Base-by-base conservation (phyloP, 192 early-diverging fungal genomes). In the Linnemannia schmuckeri region DNA sequence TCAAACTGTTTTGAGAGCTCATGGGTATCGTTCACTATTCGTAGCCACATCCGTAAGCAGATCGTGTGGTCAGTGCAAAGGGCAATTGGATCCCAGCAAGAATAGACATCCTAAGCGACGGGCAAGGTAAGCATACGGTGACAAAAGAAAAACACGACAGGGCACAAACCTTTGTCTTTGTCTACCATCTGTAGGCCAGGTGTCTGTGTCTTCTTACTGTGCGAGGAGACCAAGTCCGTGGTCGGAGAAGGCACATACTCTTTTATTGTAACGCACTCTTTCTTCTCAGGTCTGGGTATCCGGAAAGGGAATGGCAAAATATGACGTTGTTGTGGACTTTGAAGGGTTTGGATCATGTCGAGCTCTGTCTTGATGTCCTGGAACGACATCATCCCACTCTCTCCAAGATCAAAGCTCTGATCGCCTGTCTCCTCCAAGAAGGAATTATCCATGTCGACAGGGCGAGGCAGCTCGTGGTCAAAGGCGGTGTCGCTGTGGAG, bases 301-400 rank as follows among this genome's bases (percentile, higher is more conserved):
- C 85, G 76, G 54, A 87, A 87, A 55, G 79, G 76, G 42, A 87
- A 87, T 33, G 79, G 79, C 35, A 87, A 37, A n/a, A 87, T 69
- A 66, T 81, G 75, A 42, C 70, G 74, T 41, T 80, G 79, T 30
- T 68, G 72, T 33, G 8, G 47, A 38, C 44, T 66, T 33, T 54
- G 73, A 44, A 72, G 41, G 37, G 76, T 41, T 6, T 73, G 73
- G 55, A 87, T 74, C 75, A 77, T 68, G 41, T 86, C 83, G 47
- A 87, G 85, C 40, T 87, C 85, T 30, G 68, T 61, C n/a, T 75
- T 87, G 49, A 87, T 81, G 52, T 87, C 85, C 52, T 87, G 85
- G 40, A 87, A 87, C 24, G 85, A 87, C 85, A 87, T 87, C 84
- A 87, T 78, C 27, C 71, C 85, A 66, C 85, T 87, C 47, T 81